Evolutionary conservation across 352 stramenopile genomes (phyloP), one percentile per base, ranked within the genome.

Genomic region (Phytopythium vexans): DNA sequence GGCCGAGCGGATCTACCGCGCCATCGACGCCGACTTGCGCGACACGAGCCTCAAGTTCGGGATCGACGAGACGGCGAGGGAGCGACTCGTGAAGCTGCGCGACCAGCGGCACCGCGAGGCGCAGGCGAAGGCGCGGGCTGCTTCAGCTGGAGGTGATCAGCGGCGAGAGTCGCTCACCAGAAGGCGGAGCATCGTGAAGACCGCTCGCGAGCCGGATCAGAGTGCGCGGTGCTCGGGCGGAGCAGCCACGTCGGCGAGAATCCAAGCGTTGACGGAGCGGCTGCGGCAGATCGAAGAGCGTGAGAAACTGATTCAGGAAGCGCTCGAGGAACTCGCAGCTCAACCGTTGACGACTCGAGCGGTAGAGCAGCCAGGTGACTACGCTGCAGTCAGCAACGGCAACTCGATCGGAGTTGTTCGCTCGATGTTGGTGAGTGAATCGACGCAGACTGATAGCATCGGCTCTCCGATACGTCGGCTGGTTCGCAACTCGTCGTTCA

Each of bases 11-110:
- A 66, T 72, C 21, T 72, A 69, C 27, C 67, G 40, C 2, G 52
- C 64, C 0, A 70, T 73, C 16, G 65, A 70, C n/a, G 47, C 45
- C 11, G 58, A 68, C 5, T 27, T 62, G 7, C 49, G 56, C 12
- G 65, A 73, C 43, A 11, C 45, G 4, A 60, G 53, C 0, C 40
- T 73, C 12, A 70, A 70, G 42, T 73, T 64, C 52, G 65, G 65
- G 0, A 60, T 73, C 14, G 51, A 60, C 12, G 53, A 48, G 11
- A 58, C 53, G 33, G 54, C 64, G 2, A 57, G 60, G 16, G 59
- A 68, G 11, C 54, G 61, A 15, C 34, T 72, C 12, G 21, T 69
- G 8, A 32, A 38, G n/a, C 60, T 72, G 12, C 64, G 64, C 6
- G 55, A 69, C 39, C 64, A 54, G 9, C 34, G 41, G 41, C 51